Evolutionary conservation across 495 filamentous ascomycete genomes (phyloP).

Genomic region (Haplographium delicatum): DNA sequence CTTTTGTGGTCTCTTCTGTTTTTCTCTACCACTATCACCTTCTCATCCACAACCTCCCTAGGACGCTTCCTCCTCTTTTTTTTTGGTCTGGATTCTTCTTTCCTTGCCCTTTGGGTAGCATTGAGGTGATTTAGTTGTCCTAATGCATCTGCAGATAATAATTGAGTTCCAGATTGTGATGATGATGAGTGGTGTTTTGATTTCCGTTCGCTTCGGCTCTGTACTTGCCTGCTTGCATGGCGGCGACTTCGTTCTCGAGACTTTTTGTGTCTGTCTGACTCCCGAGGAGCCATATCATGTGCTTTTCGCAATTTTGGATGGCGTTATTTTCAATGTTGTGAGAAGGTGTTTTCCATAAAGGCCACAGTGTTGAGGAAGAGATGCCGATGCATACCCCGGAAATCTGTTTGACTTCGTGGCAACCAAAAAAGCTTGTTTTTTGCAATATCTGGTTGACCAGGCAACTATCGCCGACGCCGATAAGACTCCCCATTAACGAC

Average conservation of each 20-base stretch:
- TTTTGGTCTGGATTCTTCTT: slow-evolving; percentile 25
- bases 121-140: slow-evolving; percentile 58
- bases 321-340: no score
- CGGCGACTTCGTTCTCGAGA: slow-evolving; percentile 18
- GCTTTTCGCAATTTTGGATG: not conserved
- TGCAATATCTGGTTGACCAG: not conserved
- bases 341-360: no score
- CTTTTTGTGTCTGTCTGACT: slow-evolving; percentile 19
- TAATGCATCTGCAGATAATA: slow-evolving; percentile 52
- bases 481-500: not conserved
- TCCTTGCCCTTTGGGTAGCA: slow-evolving; percentile 26
- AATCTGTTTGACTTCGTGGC: slow-evolving; percentile 3
- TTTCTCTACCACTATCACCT: slow-evolving; percentile 21
- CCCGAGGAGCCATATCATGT: slow-evolving; percentile 20
- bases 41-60: slow-evolving; percentile 29
- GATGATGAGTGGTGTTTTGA: slow-evolving; percentile 26
- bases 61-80: slow-evolving; percentile 26
- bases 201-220: slow-evolving; percentile 25
- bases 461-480: slow-evolving; percentile 9
- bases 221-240: slow-evolving; percentile 9
- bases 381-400: no score
- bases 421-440: not conserved
- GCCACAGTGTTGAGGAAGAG: no score
- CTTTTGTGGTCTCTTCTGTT: slow-evolving; percentile 28
- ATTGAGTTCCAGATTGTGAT: slow-evolving; percentile 29